Conservation (phyloP, 306 rosid species). For the Myrica gale region DNA sequence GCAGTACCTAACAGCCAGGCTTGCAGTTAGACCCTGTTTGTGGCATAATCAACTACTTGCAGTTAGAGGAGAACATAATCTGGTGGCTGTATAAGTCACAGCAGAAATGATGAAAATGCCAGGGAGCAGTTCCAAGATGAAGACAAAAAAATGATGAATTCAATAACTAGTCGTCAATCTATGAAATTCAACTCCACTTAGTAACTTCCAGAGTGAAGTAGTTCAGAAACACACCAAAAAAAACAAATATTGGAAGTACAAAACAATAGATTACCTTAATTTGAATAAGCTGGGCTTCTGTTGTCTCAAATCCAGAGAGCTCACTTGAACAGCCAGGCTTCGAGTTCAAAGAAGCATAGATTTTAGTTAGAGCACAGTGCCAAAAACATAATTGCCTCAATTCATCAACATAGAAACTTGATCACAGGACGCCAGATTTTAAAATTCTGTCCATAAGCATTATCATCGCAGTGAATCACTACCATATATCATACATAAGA, state of each 20-base stretch:
- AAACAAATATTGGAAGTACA: slow-evolving; percentile 15
- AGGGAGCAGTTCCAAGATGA: background rate
- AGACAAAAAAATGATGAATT: background rate
- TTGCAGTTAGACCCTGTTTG: background rate
- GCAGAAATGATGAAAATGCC: background rate
- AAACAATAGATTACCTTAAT: slow-evolving; percentile 59
- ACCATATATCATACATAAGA: background rate
- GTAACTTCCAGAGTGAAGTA: background rate
- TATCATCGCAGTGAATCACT: background rate
- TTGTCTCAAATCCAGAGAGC: slow-evolving; percentile 60
- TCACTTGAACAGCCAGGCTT: slow-evolving; percentile 99
- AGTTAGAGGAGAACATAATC: background rate
- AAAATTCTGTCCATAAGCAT: background rate
- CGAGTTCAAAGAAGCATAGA: slow-evolving; percentile 29
- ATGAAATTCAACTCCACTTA: background rate
- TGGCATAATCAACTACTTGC: background rate
- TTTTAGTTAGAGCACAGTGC: slow-evolving; percentile 12
- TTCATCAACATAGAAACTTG: background rate
- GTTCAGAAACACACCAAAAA: slow-evolving; percentile 9
- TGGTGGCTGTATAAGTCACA: background rate
- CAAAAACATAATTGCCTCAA: background rate
- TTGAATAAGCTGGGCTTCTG: slow-evolving; percentile 83
- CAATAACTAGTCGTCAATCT: background rate
- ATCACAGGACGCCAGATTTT: background rate
- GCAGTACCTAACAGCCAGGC: slow-evolving; percentile 61